Evolutionary conservation across 768 basidiomycete genomes (phyloP), one percentile per base, ranked within the genome.

Genomic region (Kondoa subrosea): DNA sequence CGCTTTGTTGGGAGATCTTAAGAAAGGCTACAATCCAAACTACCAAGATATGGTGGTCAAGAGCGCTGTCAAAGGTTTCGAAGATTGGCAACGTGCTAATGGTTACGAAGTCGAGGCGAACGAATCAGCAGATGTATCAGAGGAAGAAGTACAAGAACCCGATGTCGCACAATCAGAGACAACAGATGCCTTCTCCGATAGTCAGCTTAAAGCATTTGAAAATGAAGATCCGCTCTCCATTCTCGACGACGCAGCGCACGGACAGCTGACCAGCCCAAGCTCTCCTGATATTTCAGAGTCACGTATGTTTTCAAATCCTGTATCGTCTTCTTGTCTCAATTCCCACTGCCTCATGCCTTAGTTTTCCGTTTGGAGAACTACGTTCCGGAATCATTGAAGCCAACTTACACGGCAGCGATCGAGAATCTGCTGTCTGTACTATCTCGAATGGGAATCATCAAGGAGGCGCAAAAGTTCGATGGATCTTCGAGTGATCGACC

Each of bases 31-130:
- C 79, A 99, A 99, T 76, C 93, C 93, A 17, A 99, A 99, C 77
- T 96, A 96, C 78, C 92, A 96, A 76, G 93, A 99, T 75, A 97
- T 99, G 93, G 91, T 91, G 1, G 93, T 97, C 61, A 83, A 95
- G 31, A 92, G 93, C 72, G 92, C 93, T 21, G 91, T 96, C 17
- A 85, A 91, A 60, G 92, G 91, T 16, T 97, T 89, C 85, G 88
- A 91, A 75, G 85, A 79, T 29, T 76, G 74, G 74, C 64, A 67
- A 50, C n/a, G 33, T 8, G 59, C 56, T n/a, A 72, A 70, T 70
- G 85, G 87, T 61, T 81, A 82, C 4, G 82, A 56, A 27, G 59
- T 69, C 80, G 34, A 74, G 16, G 76, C 69, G 26, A 78, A 78
- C 15, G 78, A 77, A 27, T 75, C 75, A 14, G 76, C 73, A 1